Percentiles rank a stretch among this genome's conserved stretches.
phyloP scores from a whole-genome alignment of 2,329 filamentous ascomycete species.

The Macrophomina phaseolina region DNA sequence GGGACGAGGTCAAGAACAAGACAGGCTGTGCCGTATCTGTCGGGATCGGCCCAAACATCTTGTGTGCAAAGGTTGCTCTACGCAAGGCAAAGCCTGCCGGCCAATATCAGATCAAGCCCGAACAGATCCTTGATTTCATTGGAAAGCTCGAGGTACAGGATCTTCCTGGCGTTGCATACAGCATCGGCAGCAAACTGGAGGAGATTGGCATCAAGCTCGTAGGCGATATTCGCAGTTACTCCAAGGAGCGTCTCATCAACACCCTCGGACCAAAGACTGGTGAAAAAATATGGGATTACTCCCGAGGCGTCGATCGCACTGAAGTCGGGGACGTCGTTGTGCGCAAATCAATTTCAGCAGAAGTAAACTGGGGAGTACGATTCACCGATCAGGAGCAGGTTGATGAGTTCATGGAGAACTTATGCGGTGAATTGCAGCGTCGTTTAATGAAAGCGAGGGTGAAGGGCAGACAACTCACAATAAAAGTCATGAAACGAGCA shows the following conservation, averaged over 20 bases:
- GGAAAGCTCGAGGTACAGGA: conserved; percentile 78
- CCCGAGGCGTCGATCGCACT: conserved; percentile 81
- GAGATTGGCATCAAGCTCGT: conserved; percentile 83
- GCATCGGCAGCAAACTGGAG: conserved; percentile 84
- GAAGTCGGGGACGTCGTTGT: conserved; percentile 86
- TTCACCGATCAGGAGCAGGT: conserved; percentile 92
- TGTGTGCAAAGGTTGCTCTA: conserved; percentile 89
- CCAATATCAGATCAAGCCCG: conserved; percentile 84
- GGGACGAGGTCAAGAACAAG: conserved; percentile 71
- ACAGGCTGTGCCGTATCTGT: conserved; percentile 91
- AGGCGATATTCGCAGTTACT: conserved; percentile 77
- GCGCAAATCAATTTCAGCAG: conserved; percentile 93
- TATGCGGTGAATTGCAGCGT: conserved; percentile 84
- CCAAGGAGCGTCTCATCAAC: conserved; percentile 75
- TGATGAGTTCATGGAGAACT: conserved; percentile 84
- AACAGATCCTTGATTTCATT: conserved; percentile 77
- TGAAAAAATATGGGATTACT: conserved; percentile 87
- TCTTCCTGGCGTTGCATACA: conserved; percentile 90
- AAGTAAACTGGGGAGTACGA: conserved; percentile 97
- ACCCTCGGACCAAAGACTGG: conserved; percentile 90
- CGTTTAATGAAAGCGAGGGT: conserved; percentile 82
- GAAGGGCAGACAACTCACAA: conserved; percentile 84
- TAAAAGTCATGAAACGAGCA: conserved; percentile 93
- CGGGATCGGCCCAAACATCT: conserved; percentile 87
- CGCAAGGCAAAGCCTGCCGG: conserved; percentile 93